Evolutionary conservation across 2,329 filamentous ascomycete species (phyloP).

Genomic region (Aspergillus sp.): DNA sequence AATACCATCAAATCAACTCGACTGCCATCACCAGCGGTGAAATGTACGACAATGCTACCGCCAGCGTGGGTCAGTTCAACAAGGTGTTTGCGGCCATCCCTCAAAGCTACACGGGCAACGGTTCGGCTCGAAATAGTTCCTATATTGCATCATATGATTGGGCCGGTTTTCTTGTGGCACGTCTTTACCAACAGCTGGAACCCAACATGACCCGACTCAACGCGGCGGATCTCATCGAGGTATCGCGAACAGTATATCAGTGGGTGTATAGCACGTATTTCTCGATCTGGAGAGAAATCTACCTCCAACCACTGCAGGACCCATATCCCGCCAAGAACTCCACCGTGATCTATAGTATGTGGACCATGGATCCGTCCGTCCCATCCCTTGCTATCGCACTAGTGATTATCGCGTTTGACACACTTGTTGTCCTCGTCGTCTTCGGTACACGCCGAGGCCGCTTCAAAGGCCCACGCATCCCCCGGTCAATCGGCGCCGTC

Average conservation of each 20-base stretch:
- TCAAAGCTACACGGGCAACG: slow-evolving; percentile 24
- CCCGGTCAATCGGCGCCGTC: slow-evolving; percentile 27
- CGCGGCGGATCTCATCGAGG: slow-evolving; percentile 13
- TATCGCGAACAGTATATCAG: slow-evolving; percentile 26
- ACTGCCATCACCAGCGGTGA: slow-evolving; percentile 16
- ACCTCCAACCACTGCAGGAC: slow-evolving; percentile 20
- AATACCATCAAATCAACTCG: slow-evolving; percentile 9
- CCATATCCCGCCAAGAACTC: slow-evolving; percentile 16
- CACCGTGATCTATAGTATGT: slow-evolving; percentile 23
- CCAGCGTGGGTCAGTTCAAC: slow-evolving; percentile 30
- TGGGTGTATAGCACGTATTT: slow-evolving; percentile 33
- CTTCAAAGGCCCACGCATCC: slow-evolving; percentile 27
- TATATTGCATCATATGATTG: slow-evolving; percentile 29
- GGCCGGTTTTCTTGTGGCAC: slow-evolving; percentile 29
- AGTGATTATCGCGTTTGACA: slow-evolving; percentile 25
- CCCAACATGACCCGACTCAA: slow-evolving; percentile 18
- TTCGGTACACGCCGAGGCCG: slow-evolving; percentile 27
- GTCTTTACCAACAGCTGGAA: slow-evolving; percentile 23
- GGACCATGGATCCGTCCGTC: slow-evolving; percentile 25
- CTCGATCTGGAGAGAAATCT: slow-evolving; percentile 27
- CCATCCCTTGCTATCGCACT: slow-evolving; percentile 23
- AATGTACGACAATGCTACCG: slow-evolving; percentile 28
- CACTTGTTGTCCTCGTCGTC: slow-evolving; percentile 25
- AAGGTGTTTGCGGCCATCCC: slow-evolving; percentile 30
- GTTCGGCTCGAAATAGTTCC: slow-evolving; percentile 14